Evolutionary conservation across 169 alveolate genomes (phyloP).

Genomic region (Plasmodium ovale): DNA sequence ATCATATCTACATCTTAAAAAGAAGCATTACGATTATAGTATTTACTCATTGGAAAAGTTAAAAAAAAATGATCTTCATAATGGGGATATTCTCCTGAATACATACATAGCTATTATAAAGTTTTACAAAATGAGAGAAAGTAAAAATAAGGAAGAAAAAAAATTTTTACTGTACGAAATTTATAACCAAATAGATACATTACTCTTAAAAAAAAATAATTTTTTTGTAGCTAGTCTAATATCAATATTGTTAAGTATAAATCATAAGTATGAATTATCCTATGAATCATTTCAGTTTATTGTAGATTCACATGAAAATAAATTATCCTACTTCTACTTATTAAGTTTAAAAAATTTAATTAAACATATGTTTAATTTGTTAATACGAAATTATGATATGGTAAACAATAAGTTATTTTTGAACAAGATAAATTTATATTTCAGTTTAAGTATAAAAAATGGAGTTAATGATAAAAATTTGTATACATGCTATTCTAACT

Average conservation of each 20-base stretch:
- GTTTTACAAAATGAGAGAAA: slow-evolving; percentile 20
- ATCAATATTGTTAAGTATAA: slow-evolving; percentile 30
- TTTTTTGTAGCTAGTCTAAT: slow-evolving; percentile 44
- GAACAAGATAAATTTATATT: slow-evolving; percentile 58
- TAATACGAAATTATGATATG: slow-evolving; percentile 39
- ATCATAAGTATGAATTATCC: slow-evolving; percentile 44
- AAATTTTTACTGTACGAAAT: slow-evolving; percentile 24
- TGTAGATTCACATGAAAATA: slow-evolving; percentile 35
- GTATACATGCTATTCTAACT: slow-evolving; percentile 49
- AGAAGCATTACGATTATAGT: slow-evolving; percentile 67
- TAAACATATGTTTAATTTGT: slow-evolving; percentile 53
- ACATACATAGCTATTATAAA: slow-evolving; percentile 60
- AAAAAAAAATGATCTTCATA: slow-evolving; percentile 9
- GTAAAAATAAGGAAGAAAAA: slow-evolving; percentile 46
- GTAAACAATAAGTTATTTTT: slow-evolving; percentile 66
- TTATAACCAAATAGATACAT: slow-evolving; percentile 17
- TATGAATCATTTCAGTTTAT: slow-evolving; percentile 58
- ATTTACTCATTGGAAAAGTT: slow-evolving; percentile 36
- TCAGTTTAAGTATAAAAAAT: slow-evolving; percentile 58
- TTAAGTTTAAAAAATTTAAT: slow-evolving; percentile 31
- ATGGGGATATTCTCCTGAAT: slow-evolving; percentile 10
- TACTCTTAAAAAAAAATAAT: slow-evolving; percentile 30
- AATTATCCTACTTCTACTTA: slow-evolving; percentile 17
- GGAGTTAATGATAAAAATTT: slow-evolving; percentile 39
- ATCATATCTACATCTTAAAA: slow-evolving; percentile 22